These are phyloP conservation scores for Penicillium verrucosum DNA, from an alignment of 2,329 filamentous ascomycete species.

Conservation along the genomic window DNA sequence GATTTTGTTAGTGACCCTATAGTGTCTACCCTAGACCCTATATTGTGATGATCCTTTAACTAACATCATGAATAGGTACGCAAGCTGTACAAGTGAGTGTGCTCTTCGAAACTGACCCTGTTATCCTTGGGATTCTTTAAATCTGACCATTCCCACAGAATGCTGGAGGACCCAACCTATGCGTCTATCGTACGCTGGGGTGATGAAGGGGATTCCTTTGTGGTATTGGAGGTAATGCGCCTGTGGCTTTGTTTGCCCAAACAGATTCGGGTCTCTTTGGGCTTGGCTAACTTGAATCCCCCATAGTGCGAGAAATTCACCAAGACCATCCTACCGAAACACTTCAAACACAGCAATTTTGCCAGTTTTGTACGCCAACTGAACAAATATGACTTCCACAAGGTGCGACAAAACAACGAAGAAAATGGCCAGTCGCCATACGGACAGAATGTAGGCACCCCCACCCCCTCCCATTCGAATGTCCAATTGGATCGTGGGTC, in stretches of 20 bases:
- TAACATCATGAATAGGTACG: slow-evolving; percentile 65
- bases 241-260: slow-evolving; percentile 13
- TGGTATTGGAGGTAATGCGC: slow-evolving; percentile 79
- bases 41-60: background rate
- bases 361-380: slow-evolving; percentile 93
- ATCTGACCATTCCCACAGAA: slow-evolving; percentile 53
- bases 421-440: slow-evolving; percentile 79
- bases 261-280: background rate
- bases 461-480: background rate
- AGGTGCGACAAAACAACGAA: slow-evolving; percentile 87
- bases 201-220: slow-evolving; percentile 90
- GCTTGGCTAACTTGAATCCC: slow-evolving; percentile 18
- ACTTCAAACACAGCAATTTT: slow-evolving; percentile 99
- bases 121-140: slow-evolving; percentile 1
- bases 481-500: background rate
- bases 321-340: slow-evolving; percentile 91
- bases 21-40: no score
- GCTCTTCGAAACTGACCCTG: slow-evolving; percentile 39
- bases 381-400: slow-evolving; percentile 98
- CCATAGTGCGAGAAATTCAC: slow-evolving; percentile 94
- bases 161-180: slow-evolving; percentile 94
- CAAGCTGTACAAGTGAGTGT: slow-evolving; percentile 93
- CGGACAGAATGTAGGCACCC: slow-evolving; percentile 63
- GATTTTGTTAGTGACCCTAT: slow-evolving; percentile 73
- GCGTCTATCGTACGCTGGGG: slow-evolving; percentile 93